phyloP scores from a whole-genome alignment of 2,329 filamentous ascomycete genomes.

The Xylariaceae sp. region DNA sequence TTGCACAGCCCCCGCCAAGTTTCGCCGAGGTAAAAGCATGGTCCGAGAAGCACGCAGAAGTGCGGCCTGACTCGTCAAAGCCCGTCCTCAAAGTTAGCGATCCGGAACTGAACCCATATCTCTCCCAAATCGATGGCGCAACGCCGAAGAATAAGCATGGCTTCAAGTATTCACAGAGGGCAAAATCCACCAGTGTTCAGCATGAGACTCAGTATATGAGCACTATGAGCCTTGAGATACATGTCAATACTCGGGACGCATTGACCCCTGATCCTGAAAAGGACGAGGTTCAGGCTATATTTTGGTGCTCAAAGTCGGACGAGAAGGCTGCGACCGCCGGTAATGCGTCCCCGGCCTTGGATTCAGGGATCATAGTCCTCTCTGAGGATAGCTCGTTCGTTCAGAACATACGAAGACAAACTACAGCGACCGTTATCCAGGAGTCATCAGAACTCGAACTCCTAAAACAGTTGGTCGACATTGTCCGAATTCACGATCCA shows the following conservation, averaged over 20 bases:
- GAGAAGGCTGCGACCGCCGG: constrained; percentile 51
- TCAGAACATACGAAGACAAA: constrained; percentile 56
- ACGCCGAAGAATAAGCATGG: constrained; percentile 78
- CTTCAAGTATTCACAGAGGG: constrained; percentile 79
- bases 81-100: constrained; percentile 22
- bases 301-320: constrained; percentile 83
- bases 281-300: constrained; percentile 81
- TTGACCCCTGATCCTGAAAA: constrained; percentile 84
- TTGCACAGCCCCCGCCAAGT: constrained; percentile 64
- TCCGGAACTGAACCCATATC: constrained; percentile 33
- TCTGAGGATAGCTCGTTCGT: constrained; percentile 56
- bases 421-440: constrained; percentile 60
- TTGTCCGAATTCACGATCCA: constrained; percentile 78
- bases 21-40: constrained; percentile 64
- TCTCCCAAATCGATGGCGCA: constrained; percentile 84
- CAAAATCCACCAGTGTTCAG: constrained; percentile 67
- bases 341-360: constrained; percentile 44
- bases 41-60: constrained; percentile 44
- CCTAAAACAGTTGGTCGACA: constrained; percentile 77
- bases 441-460: constrained; percentile 80
- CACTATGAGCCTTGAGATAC: constrained; percentile 87
- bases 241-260: constrained; percentile 78
- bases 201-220: constrained; percentile 94
- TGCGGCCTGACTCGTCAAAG: constrained; percentile 15
- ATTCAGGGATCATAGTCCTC: constrained; percentile 68